phyloP scores from a whole-genome alignment of 1,284 basidiomycete species.

The Melampsora larici-populina region DNA sequence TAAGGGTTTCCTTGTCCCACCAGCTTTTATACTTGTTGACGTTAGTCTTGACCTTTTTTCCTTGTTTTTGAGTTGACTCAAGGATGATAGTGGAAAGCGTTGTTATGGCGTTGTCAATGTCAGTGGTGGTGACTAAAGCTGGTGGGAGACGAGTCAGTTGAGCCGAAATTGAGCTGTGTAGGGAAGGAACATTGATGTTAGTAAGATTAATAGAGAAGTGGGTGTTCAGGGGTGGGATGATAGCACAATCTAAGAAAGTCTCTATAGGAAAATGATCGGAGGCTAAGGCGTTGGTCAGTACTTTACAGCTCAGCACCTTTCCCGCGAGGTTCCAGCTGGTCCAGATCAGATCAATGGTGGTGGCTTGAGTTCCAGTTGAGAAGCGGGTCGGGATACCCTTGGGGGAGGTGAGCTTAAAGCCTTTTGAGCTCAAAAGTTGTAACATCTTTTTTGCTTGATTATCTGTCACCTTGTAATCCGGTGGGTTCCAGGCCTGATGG shows the following conservation, averaged over 20 bases:
- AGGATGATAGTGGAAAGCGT: neutral
- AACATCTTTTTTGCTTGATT: neutral
- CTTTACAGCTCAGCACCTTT: too few species aligned
- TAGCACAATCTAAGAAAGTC: neutral
- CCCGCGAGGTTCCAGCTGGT: neutral
- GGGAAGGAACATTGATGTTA: neutral
- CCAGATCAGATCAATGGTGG: neutral
- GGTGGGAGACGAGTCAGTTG: neutral
- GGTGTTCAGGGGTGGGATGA: too few species aligned
- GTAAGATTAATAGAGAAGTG: neutral
- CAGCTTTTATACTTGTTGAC: neutral
- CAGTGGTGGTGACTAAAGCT: neutral
- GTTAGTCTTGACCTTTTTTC: neutral
- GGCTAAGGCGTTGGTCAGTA: neutral
- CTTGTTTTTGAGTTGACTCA: neutral
- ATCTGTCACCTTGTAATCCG: neutral
- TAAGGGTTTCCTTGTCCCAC: too few species aligned
- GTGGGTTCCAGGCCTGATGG: neutral
- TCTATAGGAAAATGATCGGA: neutral
- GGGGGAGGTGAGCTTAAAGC: neutral
- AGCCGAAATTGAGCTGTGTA: neutral
- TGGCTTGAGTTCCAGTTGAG: neutral
- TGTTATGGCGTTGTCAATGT: neutral
- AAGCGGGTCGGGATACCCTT: neutral
- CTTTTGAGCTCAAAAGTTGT: neutral